Evolutionary conservation across 129 eudicot genomes (phyloP), one percentile per base, ranked within the genome.

Genomic region (Artemisia annua): DNA sequence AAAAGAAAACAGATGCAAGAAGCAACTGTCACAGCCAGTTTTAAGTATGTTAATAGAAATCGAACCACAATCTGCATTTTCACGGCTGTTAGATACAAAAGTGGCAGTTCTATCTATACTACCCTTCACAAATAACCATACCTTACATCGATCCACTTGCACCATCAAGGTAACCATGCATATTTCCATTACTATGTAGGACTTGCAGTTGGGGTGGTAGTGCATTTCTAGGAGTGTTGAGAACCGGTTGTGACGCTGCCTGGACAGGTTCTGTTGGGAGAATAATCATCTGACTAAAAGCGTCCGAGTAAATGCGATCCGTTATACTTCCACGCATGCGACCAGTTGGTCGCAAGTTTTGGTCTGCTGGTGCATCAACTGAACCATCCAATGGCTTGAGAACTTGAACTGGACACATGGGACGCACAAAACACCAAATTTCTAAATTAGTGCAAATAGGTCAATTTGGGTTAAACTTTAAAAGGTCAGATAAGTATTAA

Each of bases 311-410:
- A 39, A 89, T 92, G 72, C 48, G 76, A 18, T 95, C 97, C 6
- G 88, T 79, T 18, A 91, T 75, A 59, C 86, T 81, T 69, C 97
- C 97, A 77, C 97, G 95, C 97, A 91, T 91, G 11, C 95, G 87
- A 12, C 89, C 87, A 5, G 76, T 67, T 35, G 90, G 92, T 71
- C 83, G 75, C 92, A 89, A 85, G 71, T 77, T 78, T 30, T 71
- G 78, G 18, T 83, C 90, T 17, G 84, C 65, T 54, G 85, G 65
- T 30, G 75, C n/a, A 61, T 72, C 61, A 9, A 66, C 43, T 18
- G 30, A 67, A 76, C 28, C 63, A 26, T 77, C 75, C 50, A 11
- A 15, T 16, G 30, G 49, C 43, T 60, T 30, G 22, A n/a, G 24
- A 76, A 52, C 75, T 68, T 67, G 69, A 58, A 69, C 69, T 59